Base-by-base conservation (phyloP, 768 basidiomycete genomes). In the Agrocybe chaxingu region DNA sequence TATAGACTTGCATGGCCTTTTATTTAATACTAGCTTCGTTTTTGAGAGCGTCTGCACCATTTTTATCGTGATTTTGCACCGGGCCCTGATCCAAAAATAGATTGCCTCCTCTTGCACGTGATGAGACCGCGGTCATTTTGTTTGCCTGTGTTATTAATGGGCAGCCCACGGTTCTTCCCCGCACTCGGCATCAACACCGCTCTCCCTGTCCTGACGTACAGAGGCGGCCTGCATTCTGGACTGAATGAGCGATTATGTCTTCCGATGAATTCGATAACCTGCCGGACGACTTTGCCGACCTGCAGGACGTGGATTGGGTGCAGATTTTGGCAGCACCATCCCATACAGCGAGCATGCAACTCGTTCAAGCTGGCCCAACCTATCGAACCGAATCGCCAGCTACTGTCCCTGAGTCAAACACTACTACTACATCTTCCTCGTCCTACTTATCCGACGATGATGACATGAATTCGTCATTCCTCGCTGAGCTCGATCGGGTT, bases 191-290 rank as follows among this genome's bases (percentile, higher is more conserved):
- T 24, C 24, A 24, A 24, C 24, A 24, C 24, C 24, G 24, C 3
- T 5, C 5, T 5, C 5, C 24, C 24, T 24, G 3, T 24, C 24
- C 5, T 24, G 24, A 24, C 24, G 24, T 24, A 24, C 24, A 24
- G 24, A 24, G 16, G 16, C 16, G 16, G 16, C 16, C 16, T 16
- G 16, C 16, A 16, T 5, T 24, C 24, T 24, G 5, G 5, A 24
- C 24, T 24, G 24, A 5, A 24, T 24, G 24, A 24, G 3, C 24
- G 5, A 24, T 24, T 24, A 71, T 72, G 67, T 69, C 70, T 29
- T 69, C 70, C 48, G 80, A 85, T 57, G 76, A 82, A 48, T 87
- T 78, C 50, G 79, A 80, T 55, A 57, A 64, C 45, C 50, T 81
- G 31, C 75, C 74, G 0, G 83, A 85, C 57, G 75, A 77, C 18